Conservation (phyloP, 2,329 filamentous ascomycete species). For the Coniochaeta sp. region DNA sequence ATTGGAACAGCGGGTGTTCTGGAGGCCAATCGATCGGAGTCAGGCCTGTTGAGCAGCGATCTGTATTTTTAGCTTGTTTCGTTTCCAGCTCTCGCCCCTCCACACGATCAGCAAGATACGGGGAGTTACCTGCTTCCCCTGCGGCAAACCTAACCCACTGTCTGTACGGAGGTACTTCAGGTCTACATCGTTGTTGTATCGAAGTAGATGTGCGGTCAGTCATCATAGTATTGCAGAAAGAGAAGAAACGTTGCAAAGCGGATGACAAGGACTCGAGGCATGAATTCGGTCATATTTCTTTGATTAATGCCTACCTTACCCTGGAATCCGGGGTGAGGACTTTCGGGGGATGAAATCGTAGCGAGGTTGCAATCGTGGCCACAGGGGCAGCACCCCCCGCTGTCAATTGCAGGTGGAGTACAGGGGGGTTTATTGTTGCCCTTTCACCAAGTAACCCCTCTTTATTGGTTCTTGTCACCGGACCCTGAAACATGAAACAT, state of each 20-base stretch:
- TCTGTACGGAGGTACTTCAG: too few relatives aligned
- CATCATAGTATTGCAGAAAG: not conserved
- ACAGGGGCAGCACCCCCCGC: not conserved
- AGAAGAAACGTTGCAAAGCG: not conserved
- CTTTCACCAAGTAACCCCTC: not conserved
- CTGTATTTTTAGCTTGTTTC: slow-evolving; percentile 9
- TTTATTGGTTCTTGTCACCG: not conserved
- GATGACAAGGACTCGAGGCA: not conserved
- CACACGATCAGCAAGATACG: not conserved
- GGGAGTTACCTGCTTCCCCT: not conserved
- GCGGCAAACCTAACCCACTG: not conserved
- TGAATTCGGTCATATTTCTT: not conserved
- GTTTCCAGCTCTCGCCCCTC: slow-evolving; percentile 2
- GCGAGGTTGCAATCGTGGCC: not conserved
- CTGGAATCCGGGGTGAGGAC: not conserved
- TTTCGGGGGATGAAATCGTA: not conserved
- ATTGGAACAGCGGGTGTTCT: not conserved
- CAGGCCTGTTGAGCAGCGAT: not conserved
- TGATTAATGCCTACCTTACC: not conserved
- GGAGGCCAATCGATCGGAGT: not conserved
- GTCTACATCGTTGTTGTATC: too few relatives aligned
- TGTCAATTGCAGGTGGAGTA: not conserved
- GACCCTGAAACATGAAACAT: slow-evolving; percentile 9
- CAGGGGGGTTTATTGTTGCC: not conserved
- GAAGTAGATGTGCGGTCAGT: too few relatives aligned